Evolutionary conservation across 352 stramenopile species (phyloP).

Genomic region (Globisporangium acanthophoron): DNA sequence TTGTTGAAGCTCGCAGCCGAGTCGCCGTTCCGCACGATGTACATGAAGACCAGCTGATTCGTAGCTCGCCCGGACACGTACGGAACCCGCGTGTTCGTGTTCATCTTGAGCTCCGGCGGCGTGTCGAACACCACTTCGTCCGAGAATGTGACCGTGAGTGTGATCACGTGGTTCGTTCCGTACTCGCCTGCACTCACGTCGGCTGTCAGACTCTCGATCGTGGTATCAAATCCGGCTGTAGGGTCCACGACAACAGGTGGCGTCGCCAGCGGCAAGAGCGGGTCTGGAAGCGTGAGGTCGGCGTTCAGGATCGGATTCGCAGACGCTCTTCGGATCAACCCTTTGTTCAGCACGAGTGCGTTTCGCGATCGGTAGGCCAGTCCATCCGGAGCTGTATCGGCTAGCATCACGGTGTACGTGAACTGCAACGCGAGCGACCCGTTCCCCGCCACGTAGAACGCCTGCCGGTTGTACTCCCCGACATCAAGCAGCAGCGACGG

Average conservation of each 20-base stretch:
- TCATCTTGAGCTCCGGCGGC: conserved; percentile 49
- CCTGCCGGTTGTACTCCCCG: conserved; percentile 58
- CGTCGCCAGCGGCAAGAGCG: conserved; percentile 28
- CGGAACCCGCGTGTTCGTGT: conserved; percentile 41
- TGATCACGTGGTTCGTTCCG: conserved; percentile 68
- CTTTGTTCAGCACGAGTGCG: conserved; percentile 58
- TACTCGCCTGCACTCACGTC: conserved; percentile 53
- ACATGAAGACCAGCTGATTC: conserved; percentile 50
- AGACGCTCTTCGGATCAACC: conserved; percentile 49
- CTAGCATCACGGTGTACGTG: conserved; percentile 55
- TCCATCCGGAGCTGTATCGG: conserved; percentile 36
- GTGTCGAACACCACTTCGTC: conserved; percentile 67
- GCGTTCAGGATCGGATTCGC: conserved; percentile 45
- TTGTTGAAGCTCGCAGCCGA: conserved; percentile 41
- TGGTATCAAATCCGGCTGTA: conserved; percentile 34
- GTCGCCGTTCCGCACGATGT: conserved; percentile 60
- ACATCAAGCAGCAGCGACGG: conserved; percentile 55
- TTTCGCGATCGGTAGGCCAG: conserved; percentile 48
- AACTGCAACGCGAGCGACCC: conserved; percentile 51
- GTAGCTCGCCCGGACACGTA: conserved; percentile 58
- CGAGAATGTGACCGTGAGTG: conserved; percentile 60
- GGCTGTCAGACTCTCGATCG: conserved; percentile 30
- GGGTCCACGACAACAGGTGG: conserved; percentile 49
- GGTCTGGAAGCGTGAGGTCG: conserved; percentile 42
- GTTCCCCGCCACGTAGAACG: conserved; percentile 50